Base-by-base conservation (phyloP, 768 basidiomycete genomes). In the Clitopilus passeckerianus region DNA sequence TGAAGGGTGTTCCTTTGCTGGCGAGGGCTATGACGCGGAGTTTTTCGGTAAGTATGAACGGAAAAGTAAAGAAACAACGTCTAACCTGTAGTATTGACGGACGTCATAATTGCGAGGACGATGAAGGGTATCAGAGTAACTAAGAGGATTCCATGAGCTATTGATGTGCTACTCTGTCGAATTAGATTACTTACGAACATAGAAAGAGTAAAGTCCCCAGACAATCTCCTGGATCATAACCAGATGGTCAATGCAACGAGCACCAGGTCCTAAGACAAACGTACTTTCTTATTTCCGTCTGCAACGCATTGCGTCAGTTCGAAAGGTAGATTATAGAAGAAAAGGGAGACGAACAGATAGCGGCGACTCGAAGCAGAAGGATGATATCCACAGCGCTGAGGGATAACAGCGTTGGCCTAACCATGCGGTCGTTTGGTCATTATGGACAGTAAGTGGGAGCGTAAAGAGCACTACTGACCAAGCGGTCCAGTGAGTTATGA, bases 371-470 rank as follows among this genome's bases (percentile, higher is more conserved):
- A n/a, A 70, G 44, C 23, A 70, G 58, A 8, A 70, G 65, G 30
- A 70, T 68, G 14, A 64, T 34, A 34, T 70, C 69, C 0, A 68
- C 66, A 5, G 67, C 64, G 27, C 53, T 63, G 12, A 70, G 30
- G 1, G 67, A 60, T 5, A 68, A 9, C 0, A 70, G 50, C 0
- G 64, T 66, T 24, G 69, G 65, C 63, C 65, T 68, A 37, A 14
- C 5, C n/a, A 41, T 41, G 10, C 10, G 3, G n/a, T 34, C 8
- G 15, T 12, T 34, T 18, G 6, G 7, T 15, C 22, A 20, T 8
- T n/a, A 34, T n/a, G n/a, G 35, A n/a, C 7, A 57, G 44, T 30
- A n/a, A 37, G 24, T 34, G 16, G 56, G 50, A 15, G 44, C 6
- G 9, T 1, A 35, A 34, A 15, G 30, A 30, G 41, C 15, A 14